A percentile compares a stretch with the other conserved stretches of the same genome.
phyloP scores from a whole-genome alignment of 768 basidiomycete genomes.

The Tricholoma sp. region DNA sequence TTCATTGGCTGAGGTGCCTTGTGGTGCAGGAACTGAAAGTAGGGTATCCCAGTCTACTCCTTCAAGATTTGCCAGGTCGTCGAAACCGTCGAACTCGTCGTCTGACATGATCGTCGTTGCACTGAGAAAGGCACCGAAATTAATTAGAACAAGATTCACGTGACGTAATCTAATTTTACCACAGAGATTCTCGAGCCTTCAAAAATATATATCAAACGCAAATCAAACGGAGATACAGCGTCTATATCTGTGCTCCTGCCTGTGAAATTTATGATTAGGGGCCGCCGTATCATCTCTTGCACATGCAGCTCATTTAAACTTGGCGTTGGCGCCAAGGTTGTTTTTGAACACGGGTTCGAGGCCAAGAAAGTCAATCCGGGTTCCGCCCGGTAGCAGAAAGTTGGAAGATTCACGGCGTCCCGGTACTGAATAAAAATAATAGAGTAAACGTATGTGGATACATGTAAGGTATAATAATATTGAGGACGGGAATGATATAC shows the following conservation, averaged over 20 bases:
- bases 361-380: constrained; percentile 13
- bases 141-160: neutral
- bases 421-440: neutral
- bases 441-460: neutral
- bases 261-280: too few species aligned
- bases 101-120: constrained; percentile 25
- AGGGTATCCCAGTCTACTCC: constrained; percentile 44
- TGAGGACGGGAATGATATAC: neutral
- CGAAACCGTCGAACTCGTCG: constrained; percentile 52
- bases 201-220: too few species aligned
- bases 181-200: neutral
- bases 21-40: constrained; percentile 22
- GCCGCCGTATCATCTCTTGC: neutral
- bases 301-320: constrained; percentile 4
- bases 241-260: too few species aligned
- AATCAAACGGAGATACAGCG: too few species aligned
- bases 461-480: neutral
- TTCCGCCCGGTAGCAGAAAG: neutral
- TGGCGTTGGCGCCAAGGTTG: constrained; percentile 11
- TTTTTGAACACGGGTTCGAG: constrained; percentile 15
- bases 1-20: constrained; percentile 18
- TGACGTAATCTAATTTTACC: neutral
- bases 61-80: constrained; percentile 47
- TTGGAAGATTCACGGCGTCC: too few species aligned
- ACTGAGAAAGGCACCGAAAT: neutral